These are phyloP conservation scores for Rhizopogon rudus DNA, from an alignment of 768 basidiomycete genomes.

Conservation along the genomic window DNA sequence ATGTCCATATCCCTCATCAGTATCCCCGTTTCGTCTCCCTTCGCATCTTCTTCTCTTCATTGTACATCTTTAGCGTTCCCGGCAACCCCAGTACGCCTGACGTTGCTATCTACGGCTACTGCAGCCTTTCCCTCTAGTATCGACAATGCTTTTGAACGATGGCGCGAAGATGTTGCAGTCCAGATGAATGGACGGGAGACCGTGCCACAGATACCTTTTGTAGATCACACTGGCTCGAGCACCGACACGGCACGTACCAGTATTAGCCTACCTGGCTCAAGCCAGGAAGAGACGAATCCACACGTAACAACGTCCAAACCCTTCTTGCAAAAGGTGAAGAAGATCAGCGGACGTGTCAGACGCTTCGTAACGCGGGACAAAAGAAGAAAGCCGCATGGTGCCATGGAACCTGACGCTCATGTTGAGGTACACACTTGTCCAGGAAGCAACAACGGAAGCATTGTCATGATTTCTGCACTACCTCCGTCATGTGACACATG, in stretches of 20 bases:
- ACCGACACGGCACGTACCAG: background rate
- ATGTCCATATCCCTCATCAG: slow-evolving; percentile 10
- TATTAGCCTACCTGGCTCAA: background rate
- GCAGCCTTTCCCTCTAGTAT: slow-evolving; percentile 26
- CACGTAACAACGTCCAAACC: slow-evolving; percentile 7
- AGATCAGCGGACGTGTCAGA: slow-evolving; percentile 23
- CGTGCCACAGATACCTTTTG: background rate
- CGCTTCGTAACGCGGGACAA: slow-evolving; percentile 16
- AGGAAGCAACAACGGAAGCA: slow-evolving; percentile 26
- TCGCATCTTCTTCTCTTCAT: slow-evolving; percentile 7
- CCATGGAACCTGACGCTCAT: slow-evolving; percentile 16
- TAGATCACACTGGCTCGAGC: background rate
- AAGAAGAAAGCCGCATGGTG: slow-evolving; percentile 7
- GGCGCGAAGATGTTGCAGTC: slow-evolving; percentile 19
- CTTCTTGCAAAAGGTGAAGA: slow-evolving; percentile 23
- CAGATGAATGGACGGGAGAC: background rate
- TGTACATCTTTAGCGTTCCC: background rate
- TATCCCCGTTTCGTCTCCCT: slow-evolving; percentile 13
- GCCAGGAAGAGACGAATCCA: background rate
- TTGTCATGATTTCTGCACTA: slow-evolving; percentile 25
- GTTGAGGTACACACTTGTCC: slow-evolving; percentile 15
- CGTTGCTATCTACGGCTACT: slow-evolving; percentile 23
- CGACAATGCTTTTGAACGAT: slow-evolving; percentile 20
- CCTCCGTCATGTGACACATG: slow-evolving; percentile 20
- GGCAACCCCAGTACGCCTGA: slow-evolving; percentile 9